phyloP scores from a whole-genome alignment of 2,329 filamentous ascomycete genomes.

The Beauveria rudraprayagi region DNA sequence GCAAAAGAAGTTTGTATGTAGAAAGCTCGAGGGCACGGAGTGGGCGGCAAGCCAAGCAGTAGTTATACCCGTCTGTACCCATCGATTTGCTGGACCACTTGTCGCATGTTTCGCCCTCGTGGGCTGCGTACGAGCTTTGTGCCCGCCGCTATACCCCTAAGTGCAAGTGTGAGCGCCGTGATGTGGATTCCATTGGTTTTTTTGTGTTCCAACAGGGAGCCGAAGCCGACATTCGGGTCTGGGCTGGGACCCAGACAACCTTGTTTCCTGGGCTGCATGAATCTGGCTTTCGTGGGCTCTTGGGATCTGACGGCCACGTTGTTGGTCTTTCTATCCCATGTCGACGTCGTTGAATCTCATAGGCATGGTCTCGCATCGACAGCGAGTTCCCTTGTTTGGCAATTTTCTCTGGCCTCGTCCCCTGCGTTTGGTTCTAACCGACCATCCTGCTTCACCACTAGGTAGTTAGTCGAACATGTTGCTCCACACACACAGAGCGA shows the following conservation, averaged over 20 bases:
- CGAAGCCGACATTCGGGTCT: slow-evolving; percentile 6
- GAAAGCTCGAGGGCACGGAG: not conserved
- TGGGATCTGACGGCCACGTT: not conserved
- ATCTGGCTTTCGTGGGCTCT: not conserved
- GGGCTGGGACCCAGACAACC: not conserved
- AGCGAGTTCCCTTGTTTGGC: not conserved
- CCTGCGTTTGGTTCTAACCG: not conserved
- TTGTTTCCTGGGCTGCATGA: not conserved
- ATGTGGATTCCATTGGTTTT: slow-evolving; percentile 12
- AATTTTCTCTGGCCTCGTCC: not conserved
- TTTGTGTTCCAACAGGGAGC: slow-evolving; percentile 6
- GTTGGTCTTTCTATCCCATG: not conserved
- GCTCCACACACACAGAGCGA: not conserved
- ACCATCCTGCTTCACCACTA: not conserved
- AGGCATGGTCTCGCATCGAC: not conserved
- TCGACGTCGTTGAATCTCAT: not conserved
- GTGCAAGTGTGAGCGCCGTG: slow-evolving; percentile 42
- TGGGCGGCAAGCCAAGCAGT: not conserved
- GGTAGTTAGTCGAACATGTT: not conserved
- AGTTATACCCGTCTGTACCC: slow-evolving; percentile 3
- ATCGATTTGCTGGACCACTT: not conserved
- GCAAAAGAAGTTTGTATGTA: not conserved
- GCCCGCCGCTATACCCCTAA: slow-evolving; percentile 45
- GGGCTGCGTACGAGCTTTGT: slow-evolving; percentile 9
- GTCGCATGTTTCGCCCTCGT: slow-evolving; percentile 2